Base-by-base conservation (phyloP, 2,329 filamentous ascomycete genomes). In the Trichophyton rubrum region DNA sequence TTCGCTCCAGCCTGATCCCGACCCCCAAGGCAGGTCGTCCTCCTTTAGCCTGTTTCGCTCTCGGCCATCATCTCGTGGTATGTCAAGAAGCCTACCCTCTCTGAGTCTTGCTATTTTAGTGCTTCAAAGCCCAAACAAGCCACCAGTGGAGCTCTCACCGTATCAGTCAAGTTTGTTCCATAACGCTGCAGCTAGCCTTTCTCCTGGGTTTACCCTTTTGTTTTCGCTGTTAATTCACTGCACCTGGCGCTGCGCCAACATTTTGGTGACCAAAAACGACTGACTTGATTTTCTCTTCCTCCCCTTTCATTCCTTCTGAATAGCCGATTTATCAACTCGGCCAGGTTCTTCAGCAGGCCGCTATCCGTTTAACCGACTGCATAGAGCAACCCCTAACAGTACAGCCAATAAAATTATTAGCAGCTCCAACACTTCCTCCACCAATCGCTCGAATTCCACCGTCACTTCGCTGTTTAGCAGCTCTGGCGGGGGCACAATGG, bases 401-500 rank as follows among this genome's bases (percentile, higher is more conserved):
- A 55, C 27, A 55, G 33, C 51, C 51, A 55, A 55, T 55, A 55
- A 49, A 49, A 47, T 41, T 15, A 17, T 33, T 13, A 13, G 47
- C 41, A 59, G 27, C 57, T 24, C 33, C 56, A 59, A 45, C 56
- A 17, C n/a, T 41, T n/a, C 43, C 24, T 59, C 20, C 57, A 59
- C 43, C 43, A 49, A 59, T 49, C 40, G 40, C 20, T 59, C 57
- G 17, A 15, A 59, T 30, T 47, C 43, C 17, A 49, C 57, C 13
- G 41, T 45, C 40, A 43, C 57, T 6, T 47, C 57, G 35, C 13
- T 35, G 22, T 47, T 45, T 47, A 27, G 40, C 41, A 49, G 40
- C 57, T 45, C 40, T 49, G 27, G 33, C 27, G 43, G 35, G 60
- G 82, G 82, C 68, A 82, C 83, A 73, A 83, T 90, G 78, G 85